Conservation (phyloP, 495 filamentous ascomycete species). For the Aspergillus egyptiacus region DNA sequence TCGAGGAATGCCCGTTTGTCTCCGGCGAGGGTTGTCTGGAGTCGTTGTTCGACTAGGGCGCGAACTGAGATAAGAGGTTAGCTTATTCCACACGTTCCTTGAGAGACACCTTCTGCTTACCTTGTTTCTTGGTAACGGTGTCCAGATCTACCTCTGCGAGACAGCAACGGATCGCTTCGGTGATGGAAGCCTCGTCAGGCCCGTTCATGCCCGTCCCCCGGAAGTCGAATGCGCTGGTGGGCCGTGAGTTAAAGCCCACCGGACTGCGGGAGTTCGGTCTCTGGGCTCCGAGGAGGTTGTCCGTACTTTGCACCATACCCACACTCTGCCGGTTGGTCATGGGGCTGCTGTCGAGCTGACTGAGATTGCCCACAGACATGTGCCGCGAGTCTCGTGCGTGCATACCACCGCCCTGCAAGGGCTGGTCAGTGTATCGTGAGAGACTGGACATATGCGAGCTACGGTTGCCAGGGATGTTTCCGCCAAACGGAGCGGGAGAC, state of each 20-base stretch:
- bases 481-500: conserved; percentile 63
- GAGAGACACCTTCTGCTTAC: too few species aligned
- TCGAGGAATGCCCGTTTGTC: conserved; percentile 83
- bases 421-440: conserved; percentile 47
- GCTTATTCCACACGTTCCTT: too few species aligned
- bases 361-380: conserved; percentile 58
- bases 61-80: conserved; percentile 48
- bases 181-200: conserved; percentile 65
- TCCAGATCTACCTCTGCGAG: conserved; percentile 90
- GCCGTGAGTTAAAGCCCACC: conserved; percentile 47
- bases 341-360: conserved; percentile 49
- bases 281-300: conserved; percentile 51
- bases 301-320: conserved; percentile 49
- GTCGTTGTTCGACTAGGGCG: conserved; percentile 82
- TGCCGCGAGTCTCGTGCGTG: conserved; percentile 48
- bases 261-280: conserved; percentile 50
- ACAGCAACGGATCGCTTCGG: conserved; percentile 75
- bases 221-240: conserved; percentile 65
- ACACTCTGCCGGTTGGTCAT: conserved; percentile 44
- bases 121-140: conserved; percentile 95
- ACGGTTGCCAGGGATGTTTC: conserved; percentile 45
- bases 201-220: conserved; percentile 52
- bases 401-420: conserved; percentile 22
- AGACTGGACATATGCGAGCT: conserved; percentile 54
- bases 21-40: conserved; percentile 79